Percentiles rank a stretch among this genome's conserved stretches.
phyloP scores from a whole-genome alignment of 192 early-diverging fungal species.

The Gryganskiella cystojenkinii region DNA sequence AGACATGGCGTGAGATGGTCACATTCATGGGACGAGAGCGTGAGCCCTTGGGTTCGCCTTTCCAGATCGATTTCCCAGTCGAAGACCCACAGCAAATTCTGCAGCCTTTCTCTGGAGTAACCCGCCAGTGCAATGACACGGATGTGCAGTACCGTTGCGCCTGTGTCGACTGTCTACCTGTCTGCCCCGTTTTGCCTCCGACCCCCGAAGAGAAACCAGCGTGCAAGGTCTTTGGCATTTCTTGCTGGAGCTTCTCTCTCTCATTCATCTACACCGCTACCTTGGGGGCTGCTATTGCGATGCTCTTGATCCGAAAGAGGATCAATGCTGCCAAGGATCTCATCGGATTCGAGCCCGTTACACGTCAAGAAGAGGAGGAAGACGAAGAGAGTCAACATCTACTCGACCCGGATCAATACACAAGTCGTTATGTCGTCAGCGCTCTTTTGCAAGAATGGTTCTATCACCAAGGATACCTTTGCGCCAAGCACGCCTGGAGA shows the following conservation, averaged over 20 bases:
- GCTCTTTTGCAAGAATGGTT: constrained; percentile 66
- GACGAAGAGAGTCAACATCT: constrained; percentile 51
- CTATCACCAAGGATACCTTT: constrained; percentile 66
- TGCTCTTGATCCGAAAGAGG: constrained; percentile 37
- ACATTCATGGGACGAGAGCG: constrained; percentile 63
- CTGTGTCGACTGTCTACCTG: constrained; percentile 68
- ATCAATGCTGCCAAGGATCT: constrained; percentile 26
- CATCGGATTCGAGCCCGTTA: constrained; percentile 58
- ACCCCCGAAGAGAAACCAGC: constrained; percentile 55
- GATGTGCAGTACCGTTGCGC: constrained; percentile 63
- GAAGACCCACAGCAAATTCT: constrained; percentile 34
- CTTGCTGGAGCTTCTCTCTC: constrained; percentile 64
- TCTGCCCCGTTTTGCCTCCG: constrained; percentile 65
- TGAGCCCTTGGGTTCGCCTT: constrained; percentile 67
- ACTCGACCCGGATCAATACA: constrained; percentile 58
- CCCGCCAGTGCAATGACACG: constrained; percentile 62
- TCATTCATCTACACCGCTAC: constrained; percentile 55
- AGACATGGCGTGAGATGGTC: constrained; percentile 65
- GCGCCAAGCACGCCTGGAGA: constrained; percentile 64
- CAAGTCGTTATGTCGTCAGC: constrained; percentile 61
- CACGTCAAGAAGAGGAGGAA: constrained; percentile 53
- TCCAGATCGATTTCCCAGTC: constrained; percentile 71
- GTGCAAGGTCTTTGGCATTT: constrained; percentile 57
- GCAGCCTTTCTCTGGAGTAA: constrained; percentile 43
- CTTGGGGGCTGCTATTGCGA: constrained; percentile 21